These are phyloP conservation scores for Penicillium pancosmium DNA, from an alignment of 495 filamentous ascomycete species.

Conservation along the genomic window DNA sequence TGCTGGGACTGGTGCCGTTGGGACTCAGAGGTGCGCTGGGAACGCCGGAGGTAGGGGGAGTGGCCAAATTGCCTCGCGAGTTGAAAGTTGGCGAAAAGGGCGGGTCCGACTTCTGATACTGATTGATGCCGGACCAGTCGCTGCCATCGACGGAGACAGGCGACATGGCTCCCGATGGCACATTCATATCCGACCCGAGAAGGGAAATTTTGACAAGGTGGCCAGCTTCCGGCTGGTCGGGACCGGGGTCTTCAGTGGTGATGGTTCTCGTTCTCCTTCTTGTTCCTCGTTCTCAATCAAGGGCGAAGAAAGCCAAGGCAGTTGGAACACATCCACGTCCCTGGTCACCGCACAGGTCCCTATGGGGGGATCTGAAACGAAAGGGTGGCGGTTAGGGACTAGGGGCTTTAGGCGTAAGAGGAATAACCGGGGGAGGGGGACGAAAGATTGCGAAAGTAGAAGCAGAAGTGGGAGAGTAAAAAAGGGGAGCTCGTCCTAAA, in stretches of 20 bases:
- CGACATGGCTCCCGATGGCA: conserved; percentile 69
- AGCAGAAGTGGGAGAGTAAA: neutral
- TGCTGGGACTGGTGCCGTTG: conserved; percentile 44
- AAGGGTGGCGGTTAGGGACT: conserved; percentile 8
- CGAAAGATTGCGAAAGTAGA: conserved; percentile 3
- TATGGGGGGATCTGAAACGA: conserved; percentile 27
- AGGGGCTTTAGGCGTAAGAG: neutral
- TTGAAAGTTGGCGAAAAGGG: conserved; percentile 56
- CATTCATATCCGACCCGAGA: conserved; percentile 55
- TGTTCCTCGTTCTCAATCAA: neutral
- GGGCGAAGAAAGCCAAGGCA: neutral
- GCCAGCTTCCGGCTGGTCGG: neutral
- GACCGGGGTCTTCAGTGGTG: neutral
- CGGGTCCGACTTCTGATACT: conserved; percentile 65
- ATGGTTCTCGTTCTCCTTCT: no score
- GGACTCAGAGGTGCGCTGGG: conserved; percentile 56
- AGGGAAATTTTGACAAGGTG: conserved; percentile 9
- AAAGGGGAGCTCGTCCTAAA: conserved; percentile 25
- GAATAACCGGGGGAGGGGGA: conserved; percentile 13
- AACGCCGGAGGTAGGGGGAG: conserved; percentile 69
- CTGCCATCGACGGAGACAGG: conserved; percentile 81
- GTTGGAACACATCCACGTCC: conserved; percentile 9
- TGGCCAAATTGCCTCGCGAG: conserved; percentile 65
- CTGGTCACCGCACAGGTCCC: conserved; percentile 15
- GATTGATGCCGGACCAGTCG: conserved; percentile 83